Conservation (phyloP, 108 stramenopile species). For the Skeletonema costatum region DNA sequence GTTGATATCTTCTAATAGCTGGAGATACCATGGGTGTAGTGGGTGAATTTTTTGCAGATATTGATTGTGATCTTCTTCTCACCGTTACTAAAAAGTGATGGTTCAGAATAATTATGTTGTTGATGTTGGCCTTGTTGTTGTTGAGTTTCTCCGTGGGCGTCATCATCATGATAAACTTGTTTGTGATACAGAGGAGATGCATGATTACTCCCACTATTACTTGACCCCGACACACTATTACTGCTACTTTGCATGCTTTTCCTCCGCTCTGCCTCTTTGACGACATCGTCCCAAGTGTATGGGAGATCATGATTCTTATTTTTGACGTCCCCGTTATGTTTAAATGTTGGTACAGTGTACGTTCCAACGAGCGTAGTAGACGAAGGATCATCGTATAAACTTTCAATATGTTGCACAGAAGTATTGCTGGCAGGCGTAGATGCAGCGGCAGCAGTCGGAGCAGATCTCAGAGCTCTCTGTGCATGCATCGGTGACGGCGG, state of each 20-base stretch:
- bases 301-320: neutral
- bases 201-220: neutral
- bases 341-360: conserved; percentile 21
- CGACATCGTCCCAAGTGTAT: neutral
- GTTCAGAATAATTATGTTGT: neutral
- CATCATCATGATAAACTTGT: neutral
- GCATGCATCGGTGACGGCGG: neutral
- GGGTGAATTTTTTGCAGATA: neutral
- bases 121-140: neutral
- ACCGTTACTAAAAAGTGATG: neutral
- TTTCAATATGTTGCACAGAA: neutral
- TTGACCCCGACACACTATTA: neutral
- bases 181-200: neutral
- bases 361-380: conserved; percentile 13
- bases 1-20: neutral
- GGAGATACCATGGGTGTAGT: neutral
- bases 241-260: neutral
- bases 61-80: neutral
- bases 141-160: too few relatives aligned
- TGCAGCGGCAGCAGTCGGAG: neutral
- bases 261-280: neutral
- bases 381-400: neutral
- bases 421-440: neutral
- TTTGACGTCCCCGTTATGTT: neutral
- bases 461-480: neutral